Base-by-base conservation (phyloP, 768 basidiomycete genomes). In the Lactarius pseudohatsudake region DNA sequence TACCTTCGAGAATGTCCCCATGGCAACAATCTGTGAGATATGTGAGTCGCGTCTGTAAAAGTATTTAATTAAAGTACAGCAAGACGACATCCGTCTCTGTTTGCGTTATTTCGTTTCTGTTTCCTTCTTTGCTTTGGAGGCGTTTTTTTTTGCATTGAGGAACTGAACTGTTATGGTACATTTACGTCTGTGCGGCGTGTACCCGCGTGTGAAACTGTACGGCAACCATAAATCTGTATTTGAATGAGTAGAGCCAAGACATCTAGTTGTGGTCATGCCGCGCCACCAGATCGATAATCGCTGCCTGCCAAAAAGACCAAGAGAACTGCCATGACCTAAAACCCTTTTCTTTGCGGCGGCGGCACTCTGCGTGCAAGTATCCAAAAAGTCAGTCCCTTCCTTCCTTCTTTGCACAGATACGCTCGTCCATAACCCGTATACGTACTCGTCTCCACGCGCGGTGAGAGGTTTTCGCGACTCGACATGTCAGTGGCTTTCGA, bases 11-110 rank as follows among this genome's bases (percentile, higher is more conserved):
- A 72, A 72, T 59, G 32, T 47, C 26, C 28, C 36, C n/a, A 55
- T 41, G 34, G 70, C 70, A 1, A 38, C 70, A 18, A 56, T 70
- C 9, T 77, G 77, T 62, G 62, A 64, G 22, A 75, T 77, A 38
- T 77, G 77, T 64, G 75, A 76, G 26, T 70, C 72, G 4, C 69
- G 59, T 9, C 56, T 77, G 41, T 70, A 53, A 65, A 18, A 53
- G 57, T 54, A n/a, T 45, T 43, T 61, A 36, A 15, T 34, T 56
- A 30, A 13, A 40, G 4, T 53, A 41, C 16, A 30, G 22, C 59
- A 59, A 20, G 7, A 41, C 11, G 41, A 26, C 16, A 53, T 16
- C 53, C 13, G 2, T 22, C 13, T 26, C 13, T 53, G 22, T 53
- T 53, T 53, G 1, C 15, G 47, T 28, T 28, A 41, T 28, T 53